These are phyloP conservation scores for Carex arenaria DNA, from an alignment of 202 grass and related monocot genomes.

Conservation along the genomic window DNA sequence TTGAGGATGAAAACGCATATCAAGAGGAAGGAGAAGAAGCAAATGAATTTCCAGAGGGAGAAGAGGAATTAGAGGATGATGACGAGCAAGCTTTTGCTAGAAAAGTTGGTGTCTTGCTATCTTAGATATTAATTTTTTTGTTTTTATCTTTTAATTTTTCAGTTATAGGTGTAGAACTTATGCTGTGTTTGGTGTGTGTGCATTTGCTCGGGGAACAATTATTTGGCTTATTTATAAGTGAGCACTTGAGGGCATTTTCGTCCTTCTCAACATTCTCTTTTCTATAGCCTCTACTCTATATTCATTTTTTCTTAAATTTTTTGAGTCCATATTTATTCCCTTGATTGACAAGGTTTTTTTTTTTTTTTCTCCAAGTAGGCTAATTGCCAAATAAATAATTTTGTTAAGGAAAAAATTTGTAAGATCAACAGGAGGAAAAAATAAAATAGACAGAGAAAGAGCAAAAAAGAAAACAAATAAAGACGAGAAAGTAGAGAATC, in stretches of 20 bases:
- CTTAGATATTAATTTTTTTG: conserved; percentile 28
- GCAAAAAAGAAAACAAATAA: too few species aligned
- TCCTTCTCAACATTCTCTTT: conserved; percentile 6
- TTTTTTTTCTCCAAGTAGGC: too few species aligned
- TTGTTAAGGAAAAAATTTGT: too few species aligned
- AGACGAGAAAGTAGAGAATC: too few species aligned
- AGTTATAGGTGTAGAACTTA: conserved; percentile 26
- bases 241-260: conserved; percentile 12
- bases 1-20: conserved; percentile 55
- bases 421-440: too few species aligned
- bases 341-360: too few species aligned
- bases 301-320: neutral
- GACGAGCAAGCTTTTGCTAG: conserved; percentile 73
- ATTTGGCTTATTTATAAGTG: conserved; percentile 6
- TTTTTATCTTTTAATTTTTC: conserved; percentile 26
- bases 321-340: too few species aligned
- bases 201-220: conserved; percentile 17
- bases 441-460: too few species aligned
- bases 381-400: too few species aligned
- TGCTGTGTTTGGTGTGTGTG: conserved; percentile 17
- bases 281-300: neutral
- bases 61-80: conserved; percentile 22
- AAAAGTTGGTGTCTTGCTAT: conserved; percentile 60
- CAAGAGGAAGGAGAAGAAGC: conserved; percentile 38
- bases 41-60: conserved; percentile 16